Conservation (phyloP, 2,329 filamentous ascomycete species). For the Nemania sp. region DNA sequence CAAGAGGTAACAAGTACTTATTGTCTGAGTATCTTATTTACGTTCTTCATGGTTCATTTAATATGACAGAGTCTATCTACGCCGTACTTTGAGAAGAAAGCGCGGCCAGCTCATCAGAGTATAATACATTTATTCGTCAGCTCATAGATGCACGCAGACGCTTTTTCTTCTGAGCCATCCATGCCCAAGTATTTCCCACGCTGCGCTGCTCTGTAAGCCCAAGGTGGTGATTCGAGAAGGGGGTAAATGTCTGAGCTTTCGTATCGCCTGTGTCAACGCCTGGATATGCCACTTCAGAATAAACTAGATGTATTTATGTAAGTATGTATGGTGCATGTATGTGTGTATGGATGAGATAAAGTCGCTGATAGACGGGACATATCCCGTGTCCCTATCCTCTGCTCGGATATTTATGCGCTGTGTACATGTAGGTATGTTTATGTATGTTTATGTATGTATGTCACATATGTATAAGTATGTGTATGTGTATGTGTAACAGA, state of each 20-base stretch:
- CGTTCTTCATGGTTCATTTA: not conserved
- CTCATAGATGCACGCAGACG: not conserved
- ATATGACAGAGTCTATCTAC: not conserved
- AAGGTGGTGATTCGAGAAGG: no score
- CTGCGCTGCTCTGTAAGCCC: no score
- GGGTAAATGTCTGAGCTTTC: slow-evolving; percentile 20
- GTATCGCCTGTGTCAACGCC: slow-evolving; percentile 22
- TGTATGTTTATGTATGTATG: no score
- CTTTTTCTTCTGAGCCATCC: not conserved
- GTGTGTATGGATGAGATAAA: no score
- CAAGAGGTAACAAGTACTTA: no score
- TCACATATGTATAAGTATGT: not conserved
- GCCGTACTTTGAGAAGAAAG: not conserved
- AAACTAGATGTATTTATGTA: no score
- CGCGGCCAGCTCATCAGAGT: no score
- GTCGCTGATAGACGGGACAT: no score
- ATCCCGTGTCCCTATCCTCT: not conserved
- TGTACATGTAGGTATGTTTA: not conserved
- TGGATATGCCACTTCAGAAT: slow-evolving; percentile 17
- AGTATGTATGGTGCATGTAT: no score
- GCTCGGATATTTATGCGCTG: slow-evolving; percentile 9
- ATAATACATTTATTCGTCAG: not conserved
- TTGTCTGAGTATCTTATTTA: no score
- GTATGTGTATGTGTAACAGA: no score
- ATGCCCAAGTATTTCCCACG: slow-evolving; percentile 9